Evolutionary conservation across 768 basidiomycete genomes (phyloP), one percentile per base, ranked within the genome.

Genomic region (Serendipita sp.): DNA sequence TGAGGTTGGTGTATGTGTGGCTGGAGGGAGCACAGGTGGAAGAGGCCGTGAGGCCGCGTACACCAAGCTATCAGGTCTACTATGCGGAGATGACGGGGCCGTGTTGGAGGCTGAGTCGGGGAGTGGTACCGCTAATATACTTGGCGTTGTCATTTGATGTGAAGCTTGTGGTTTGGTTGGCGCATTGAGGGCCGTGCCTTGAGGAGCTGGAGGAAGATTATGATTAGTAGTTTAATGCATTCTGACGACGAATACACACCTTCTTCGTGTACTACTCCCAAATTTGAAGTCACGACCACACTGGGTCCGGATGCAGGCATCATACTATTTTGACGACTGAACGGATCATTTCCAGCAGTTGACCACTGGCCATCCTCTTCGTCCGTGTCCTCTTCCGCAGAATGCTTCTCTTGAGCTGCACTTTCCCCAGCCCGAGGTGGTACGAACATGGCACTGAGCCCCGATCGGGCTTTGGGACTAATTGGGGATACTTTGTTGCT

Each of bases 291-390:
- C 28, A 60, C 56, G 16, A 38, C 37, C 16, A 60, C 28, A 8
- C 56, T 35, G 4, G 56, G 56, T 28, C 28, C 56, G 30, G 24
- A 30, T 1, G 56, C 16, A n/a, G 56, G 56, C 56, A 60, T 60
- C 56, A 60, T 60, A 8, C 28, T 60, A 38, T 28, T 28, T 35
- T 60, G 56, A 37, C 56, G 56, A 30, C 56, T 60, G 8, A 34
- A 30, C 32, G 56, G 56, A 32, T 51, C 48, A 38, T 60, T 60
- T 10, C 56, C 56, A 35, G 16, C 56, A n/a, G 56, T 60, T 10
- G 56, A 60, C 56, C 56, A 60, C n/a, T 51, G 48, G 10, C 56
- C 56, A 32, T 60, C 56, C 16, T 60, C 56, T 35, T 60, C 56
- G 30, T 60, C 56, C 8, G 56, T 60, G 10, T 38, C 46, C 10